phyloP scores from a whole-genome alignment of 805 yeast genomes.

The Candida ulmi region DNA sequence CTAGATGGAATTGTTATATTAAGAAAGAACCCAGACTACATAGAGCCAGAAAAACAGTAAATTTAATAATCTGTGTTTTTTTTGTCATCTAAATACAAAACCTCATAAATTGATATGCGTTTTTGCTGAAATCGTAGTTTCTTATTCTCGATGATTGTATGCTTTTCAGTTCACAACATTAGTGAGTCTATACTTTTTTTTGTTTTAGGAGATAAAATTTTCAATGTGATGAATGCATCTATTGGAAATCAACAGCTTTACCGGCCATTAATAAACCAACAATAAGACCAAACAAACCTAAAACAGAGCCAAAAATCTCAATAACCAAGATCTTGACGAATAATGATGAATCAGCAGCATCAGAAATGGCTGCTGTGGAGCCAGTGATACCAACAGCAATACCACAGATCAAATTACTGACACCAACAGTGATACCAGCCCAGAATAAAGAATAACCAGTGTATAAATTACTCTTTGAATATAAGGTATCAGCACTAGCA shows the following conservation, averaged over 20 bases:
- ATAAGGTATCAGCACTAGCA: conserved; percentile 52
- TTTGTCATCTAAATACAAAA: background rate
- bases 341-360: conserved; percentile 93
- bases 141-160: too few species aligned
- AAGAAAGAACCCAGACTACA: conserved; percentile 82
- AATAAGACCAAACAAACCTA: conserved; percentile 93
- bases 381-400: conserved; percentile 97
- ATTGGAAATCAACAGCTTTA: conserved; percentile 84
- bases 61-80: too few species aligned
- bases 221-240: too few species aligned
- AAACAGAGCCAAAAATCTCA: conserved; percentile 94
- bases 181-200: background rate
- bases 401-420: conserved; percentile 92
- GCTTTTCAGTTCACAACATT: too few species aligned
- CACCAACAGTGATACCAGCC: conserved; percentile 97
- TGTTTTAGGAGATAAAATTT: background rate
- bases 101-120: too few species aligned
- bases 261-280: conserved; percentile 97
- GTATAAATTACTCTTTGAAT: conserved; percentile 79
- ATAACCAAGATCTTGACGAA: conserved; percentile 95
- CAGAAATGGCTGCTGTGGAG: conserved; percentile 96
- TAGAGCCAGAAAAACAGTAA: conserved; percentile 44
- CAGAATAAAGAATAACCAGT: conserved; percentile 95
- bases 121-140: too few species aligned
- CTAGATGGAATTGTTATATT: conserved; percentile 92